Conservation (phyloP, 2,329 filamentous ascomycete genomes). For the Penicillium sp. region DNA sequence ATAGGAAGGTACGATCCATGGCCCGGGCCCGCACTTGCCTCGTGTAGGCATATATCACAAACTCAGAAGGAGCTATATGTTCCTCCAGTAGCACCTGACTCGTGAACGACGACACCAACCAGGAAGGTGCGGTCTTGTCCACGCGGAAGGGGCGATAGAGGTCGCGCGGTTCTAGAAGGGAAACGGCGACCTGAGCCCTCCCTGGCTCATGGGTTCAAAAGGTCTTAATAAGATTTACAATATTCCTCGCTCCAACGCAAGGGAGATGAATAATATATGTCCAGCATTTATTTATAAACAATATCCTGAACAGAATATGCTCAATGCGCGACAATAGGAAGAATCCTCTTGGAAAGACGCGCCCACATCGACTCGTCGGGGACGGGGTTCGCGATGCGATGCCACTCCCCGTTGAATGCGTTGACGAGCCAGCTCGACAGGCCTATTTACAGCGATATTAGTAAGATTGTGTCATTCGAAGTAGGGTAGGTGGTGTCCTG, state of each 20-base stretch:
- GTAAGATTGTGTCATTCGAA: neutral
- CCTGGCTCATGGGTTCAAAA: no score
- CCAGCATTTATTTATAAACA: neutral
- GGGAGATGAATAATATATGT: neutral
- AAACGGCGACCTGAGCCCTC: no score
- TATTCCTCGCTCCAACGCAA: neutral
- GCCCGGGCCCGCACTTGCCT: no score
- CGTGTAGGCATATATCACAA: no score
- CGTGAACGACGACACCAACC: no score
- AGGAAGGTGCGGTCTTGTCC: no score
- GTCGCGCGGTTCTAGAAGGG: no score
- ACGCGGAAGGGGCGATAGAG: no score
- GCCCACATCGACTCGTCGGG: slow-evolving; percentile 46
- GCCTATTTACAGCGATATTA: slow-evolving; percentile 21
- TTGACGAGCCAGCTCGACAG: slow-evolving; percentile 86
- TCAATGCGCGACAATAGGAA: slow-evolving; percentile 19
- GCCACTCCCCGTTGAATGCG: slow-evolving; percentile 96
- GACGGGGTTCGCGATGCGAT: slow-evolving; percentile 60
- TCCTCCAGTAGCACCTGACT: no score
- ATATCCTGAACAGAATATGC: neutral
- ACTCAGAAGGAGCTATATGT: no score
- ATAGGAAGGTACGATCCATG: no score
- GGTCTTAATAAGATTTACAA: neutral
- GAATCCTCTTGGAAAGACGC: slow-evolving; percentile 26
- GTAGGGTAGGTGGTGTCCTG: neutral